A percentile compares a stretch with the other conserved stretches of the same genome.
Conservation (phyloP, 495 filamentous ascomycete species). For the Schizothecium vesticola region DNA sequence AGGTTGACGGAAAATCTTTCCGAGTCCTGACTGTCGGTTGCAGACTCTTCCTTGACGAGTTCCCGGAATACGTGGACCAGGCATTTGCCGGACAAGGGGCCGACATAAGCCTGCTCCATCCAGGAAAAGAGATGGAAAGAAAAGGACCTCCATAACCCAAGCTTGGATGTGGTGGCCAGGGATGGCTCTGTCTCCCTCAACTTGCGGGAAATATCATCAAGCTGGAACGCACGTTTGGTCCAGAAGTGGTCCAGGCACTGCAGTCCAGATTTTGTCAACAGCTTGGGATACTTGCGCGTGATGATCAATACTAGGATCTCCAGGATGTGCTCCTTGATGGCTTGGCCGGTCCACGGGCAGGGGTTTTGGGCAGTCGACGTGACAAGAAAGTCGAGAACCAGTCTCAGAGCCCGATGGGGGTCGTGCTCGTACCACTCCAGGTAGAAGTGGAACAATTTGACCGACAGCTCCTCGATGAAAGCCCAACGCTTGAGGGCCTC, state of each 20-base stretch:
- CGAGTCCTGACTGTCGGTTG: conserved; percentile 19
- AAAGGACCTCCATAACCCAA: conserved; percentile 39
- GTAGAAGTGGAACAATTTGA: conserved; percentile 61
- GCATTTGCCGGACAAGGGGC: conserved; percentile 59
- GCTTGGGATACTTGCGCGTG: conserved; percentile 43
- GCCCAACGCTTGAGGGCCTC: conserved; percentile 36
- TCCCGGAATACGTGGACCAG: conserved; percentile 53
- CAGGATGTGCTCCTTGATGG: conserved; percentile 37
- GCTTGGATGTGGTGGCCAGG: conserved; percentile 11
- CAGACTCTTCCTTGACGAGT: conserved; percentile 24
- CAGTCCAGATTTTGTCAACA: conserved; percentile 57
- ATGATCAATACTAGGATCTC: conserved; percentile 45
- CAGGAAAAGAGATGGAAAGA: conserved; percentile 51
- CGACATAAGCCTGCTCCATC: conserved; percentile 56
- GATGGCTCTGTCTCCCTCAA: conserved; percentile 31
- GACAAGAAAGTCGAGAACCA: conserved; percentile 58
- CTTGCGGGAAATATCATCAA: conserved; percentile 32
- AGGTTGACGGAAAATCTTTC: conserved; percentile 32
- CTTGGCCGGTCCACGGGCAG: conserved; percentile 25
- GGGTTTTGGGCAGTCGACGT: conserved; percentile 49
- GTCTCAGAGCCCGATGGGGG: conserved; percentile 68
- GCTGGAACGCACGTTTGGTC: conserved; percentile 44
- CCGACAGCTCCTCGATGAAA: conserved; percentile 49
- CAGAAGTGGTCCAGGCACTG: conserved; percentile 57
- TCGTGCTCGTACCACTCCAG: conserved; percentile 69